Conservation (phyloP, 495 filamentous ascomycete species). For the Lichenothelia convexa region DNA sequence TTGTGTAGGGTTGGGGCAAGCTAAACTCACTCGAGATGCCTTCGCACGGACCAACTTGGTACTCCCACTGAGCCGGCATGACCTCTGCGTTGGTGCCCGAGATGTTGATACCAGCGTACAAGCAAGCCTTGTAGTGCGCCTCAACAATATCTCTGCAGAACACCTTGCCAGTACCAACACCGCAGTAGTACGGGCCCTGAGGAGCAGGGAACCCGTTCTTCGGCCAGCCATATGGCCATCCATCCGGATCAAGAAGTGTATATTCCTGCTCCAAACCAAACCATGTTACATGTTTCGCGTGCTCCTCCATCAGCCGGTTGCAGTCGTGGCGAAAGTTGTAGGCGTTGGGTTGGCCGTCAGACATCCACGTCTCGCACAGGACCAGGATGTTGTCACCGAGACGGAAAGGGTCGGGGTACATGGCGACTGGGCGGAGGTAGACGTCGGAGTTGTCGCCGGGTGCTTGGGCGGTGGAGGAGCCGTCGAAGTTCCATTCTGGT, state of each 20-base stretch:
- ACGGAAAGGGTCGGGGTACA: slow-evolving; percentile 90
- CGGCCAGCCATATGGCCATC: slow-evolving; percentile 92
- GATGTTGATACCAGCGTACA: slow-evolving; percentile 82
- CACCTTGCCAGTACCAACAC: slow-evolving; percentile 92
- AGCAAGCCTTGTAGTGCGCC: slow-evolving; percentile 93
- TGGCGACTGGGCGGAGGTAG: slow-evolving; percentile 81
- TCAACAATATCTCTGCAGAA: slow-evolving; percentile 97
- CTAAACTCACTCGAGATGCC: slow-evolving; percentile 59
- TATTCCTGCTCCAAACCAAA: slow-evolving; percentile 99
- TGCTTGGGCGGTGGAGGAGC: slow-evolving; percentile 85
- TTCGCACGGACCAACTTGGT: slow-evolving; percentile 87
- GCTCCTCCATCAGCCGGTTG: slow-evolving; percentile 70
- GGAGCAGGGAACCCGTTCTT: slow-evolving; percentile 88
- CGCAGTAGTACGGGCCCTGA: slow-evolving; percentile 98
- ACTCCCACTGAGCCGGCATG: slow-evolving; percentile 98
- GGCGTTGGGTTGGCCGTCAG: slow-evolving; percentile 93
- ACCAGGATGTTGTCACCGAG: slow-evolving; percentile 70
- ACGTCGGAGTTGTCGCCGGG: slow-evolving; percentile 95
- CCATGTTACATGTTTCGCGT: slow-evolving; percentile 75
- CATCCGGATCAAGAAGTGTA: slow-evolving; percentile 72
- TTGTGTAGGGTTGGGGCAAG: background rate
- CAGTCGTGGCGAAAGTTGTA: slow-evolving; percentile 93
- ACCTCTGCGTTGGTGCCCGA: slow-evolving; percentile 99
- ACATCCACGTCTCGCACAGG: slow-evolving; percentile 87
- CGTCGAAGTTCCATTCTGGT: slow-evolving; percentile 98